Base-by-base conservation (phyloP, 176 grass and related monocot species). In the Aegilops bicornis region DNA sequence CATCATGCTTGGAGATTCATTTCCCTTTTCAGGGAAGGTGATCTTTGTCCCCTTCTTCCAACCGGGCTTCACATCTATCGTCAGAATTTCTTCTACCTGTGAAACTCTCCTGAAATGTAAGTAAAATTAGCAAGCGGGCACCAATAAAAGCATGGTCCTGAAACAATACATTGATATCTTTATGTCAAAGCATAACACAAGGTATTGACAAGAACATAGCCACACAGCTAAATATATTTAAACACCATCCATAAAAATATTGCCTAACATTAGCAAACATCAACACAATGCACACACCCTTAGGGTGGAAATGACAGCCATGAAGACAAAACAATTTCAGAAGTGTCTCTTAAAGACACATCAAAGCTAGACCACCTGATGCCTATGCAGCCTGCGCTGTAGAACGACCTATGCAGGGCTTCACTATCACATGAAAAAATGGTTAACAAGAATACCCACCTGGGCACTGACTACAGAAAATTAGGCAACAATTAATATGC, bases 11-110 rank as follows among this genome's bases (percentile, higher is more conserved):
- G 89, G 92, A 66, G 87, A 56, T 87, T 92, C 89, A 78, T 95
- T 92, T 33, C 96, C 93, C 83, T 98, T 95, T n/a, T 93, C 81
- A 14, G 84, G 87, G 56, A 93, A 98, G 16, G 89, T 98, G 67
- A 98, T 87, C 83, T 92, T 98, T 3, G 96, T 98, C 24, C 93
- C 96, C 77, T 95, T 95, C 73, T 98, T 93, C 91, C 93, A 98
- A 64, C 96, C 96, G 15, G 93, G 89, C 68, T 95, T 93, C 69
- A 98, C 81, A 64, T 98, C 67, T 61, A 98, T 95, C 2, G 88
- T 86, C 79, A 93, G 56, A 58, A 93, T 98, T 85, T 95, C 96
- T 76, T 97, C 92, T 35, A 86, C 43, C 15, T 90, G 82, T 23
- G 88, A 88, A 20, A 59, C 78, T 84, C 90, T 95, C 90, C 95